phyloP scores from a whole-genome alignment of 805 yeast species.

The Candida methanosorbosa region DNA sequence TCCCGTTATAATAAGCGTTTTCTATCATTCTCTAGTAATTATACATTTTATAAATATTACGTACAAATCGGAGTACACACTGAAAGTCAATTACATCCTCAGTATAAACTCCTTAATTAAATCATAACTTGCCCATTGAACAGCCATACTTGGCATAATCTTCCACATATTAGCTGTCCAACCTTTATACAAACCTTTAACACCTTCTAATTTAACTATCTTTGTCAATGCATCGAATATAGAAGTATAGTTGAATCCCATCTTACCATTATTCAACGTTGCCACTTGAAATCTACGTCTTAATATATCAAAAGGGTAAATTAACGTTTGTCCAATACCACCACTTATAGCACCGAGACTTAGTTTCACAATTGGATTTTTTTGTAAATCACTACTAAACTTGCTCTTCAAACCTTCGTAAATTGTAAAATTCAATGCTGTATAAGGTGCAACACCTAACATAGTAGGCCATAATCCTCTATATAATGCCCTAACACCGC shows the following conservation, averaged over 20 bases:
- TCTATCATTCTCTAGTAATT: too few species aligned
- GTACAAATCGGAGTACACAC: too few species aligned
- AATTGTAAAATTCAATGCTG: constrained; percentile 83
- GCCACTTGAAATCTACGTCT: constrained; percentile 89
- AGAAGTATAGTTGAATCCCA: constrained; percentile 78
- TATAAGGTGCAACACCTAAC: constrained; percentile 93
- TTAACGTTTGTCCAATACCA: constrained; percentile 81
- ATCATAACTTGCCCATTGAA: constrained; percentile 86
- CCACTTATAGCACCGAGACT: constrained; percentile 81
- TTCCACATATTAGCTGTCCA: constrained; percentile 76
- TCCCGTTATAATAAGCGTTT: too few species aligned
- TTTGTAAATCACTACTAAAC: constrained; percentile 21
- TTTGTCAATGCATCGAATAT: constrained; percentile 65
- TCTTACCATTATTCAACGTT: constrained; percentile 64
- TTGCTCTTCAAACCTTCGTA: constrained; percentile 73
- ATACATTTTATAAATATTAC: too few species aligned
- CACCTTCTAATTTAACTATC: constrained; percentile 69
- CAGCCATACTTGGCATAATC: constrained; percentile 93
- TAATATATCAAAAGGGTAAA: constrained; percentile 86
- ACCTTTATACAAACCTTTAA: constrained; percentile 63
- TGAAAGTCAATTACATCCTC: neutral
- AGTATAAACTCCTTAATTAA: constrained; percentile 41
- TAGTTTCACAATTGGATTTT: constrained; percentile 44
- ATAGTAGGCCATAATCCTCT: constrained; percentile 88
- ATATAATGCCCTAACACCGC: constrained; percentile 71